Evolutionary conservation across 352 stramenopile species (phyloP), one percentile per base, ranked within the genome.

Genomic region (Phytophthora agathidicida): DNA sequence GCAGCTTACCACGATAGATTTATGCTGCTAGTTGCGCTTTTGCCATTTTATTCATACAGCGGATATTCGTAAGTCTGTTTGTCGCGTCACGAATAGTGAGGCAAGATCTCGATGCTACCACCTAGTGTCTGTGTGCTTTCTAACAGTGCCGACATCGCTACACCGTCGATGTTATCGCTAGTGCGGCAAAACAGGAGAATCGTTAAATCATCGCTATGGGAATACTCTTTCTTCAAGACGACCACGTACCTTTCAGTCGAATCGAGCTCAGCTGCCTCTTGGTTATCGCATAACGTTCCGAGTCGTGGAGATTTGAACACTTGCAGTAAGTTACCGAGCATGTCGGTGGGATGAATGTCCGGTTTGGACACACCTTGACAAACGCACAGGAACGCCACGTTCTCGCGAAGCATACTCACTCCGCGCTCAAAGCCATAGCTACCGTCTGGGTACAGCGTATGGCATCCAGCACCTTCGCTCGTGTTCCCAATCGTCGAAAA

Each of bases 401-500:
- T 94, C 53, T 94, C 79, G 31, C 87, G 75, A 6, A 94, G 71
- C 85, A 94, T 91, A 9, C 54, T 60, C 7, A 93, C 68, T 31
- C 77, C 85, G 31, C 81, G 81, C 9, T 88, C 74, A 68, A 94
- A 94, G 9, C 85, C 85, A 14, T 86, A 46, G 26, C 77, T 93
- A 3, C 85, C 85, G 32, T 94, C 85, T 0, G 85, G 85, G n/a
- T 94, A 94, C 19, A 94, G 59, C 14, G 83, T 94, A 49, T 94
- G 83, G 49, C 85, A 94, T 3, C 81, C 78, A 28, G 82, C 82
- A 23, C 85, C 85, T 59, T 93, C 83, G 19, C 63, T 88, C 8
- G 75, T 91, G 47, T 83, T 90, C 19, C 83, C 85, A 65, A 94
- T 94, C 6, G 85, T 94, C 9, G 85, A 94, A 60, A 91, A 93